phyloP scores from a whole-genome alignment of 2,329 filamentous ascomycete species.

The Corynespora cassiicola region DNA sequence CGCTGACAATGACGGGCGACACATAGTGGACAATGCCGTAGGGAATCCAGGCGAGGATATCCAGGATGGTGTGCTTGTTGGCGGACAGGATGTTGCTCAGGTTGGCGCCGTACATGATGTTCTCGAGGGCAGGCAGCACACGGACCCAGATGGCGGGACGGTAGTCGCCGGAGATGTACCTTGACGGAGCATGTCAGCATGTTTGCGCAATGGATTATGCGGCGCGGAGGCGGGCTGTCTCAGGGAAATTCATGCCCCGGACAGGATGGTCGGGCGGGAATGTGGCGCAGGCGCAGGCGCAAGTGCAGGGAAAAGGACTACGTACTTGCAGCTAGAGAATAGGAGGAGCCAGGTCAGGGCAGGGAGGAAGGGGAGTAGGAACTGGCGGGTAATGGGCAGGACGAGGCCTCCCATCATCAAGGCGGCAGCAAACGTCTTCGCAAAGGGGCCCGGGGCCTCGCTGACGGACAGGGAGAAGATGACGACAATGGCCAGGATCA shows the following conservation, averaged over 20 bases:
- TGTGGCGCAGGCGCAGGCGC: slow-evolving; percentile 7
- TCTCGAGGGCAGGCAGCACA: slow-evolving; percentile 91
- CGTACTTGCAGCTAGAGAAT: slow-evolving; percentile 93
- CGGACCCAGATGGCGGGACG: slow-evolving; percentile 95
- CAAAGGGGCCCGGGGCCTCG: slow-evolving; percentile 75
- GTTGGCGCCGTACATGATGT: slow-evolving; percentile 95
- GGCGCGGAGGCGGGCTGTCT: slow-evolving; percentile 10
- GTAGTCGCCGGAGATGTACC: slow-evolving; percentile 88
- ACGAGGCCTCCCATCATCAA: slow-evolving; percentile 73
- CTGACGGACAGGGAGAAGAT: slow-evolving; percentile 87
- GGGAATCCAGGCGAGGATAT: slow-evolving; percentile 90
- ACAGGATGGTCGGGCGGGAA: slow-evolving; percentile 5
- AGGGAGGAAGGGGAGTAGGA: slow-evolving; percentile 85
- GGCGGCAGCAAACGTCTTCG: slow-evolving; percentile 76
- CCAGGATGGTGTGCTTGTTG: slow-evolving; percentile 82
- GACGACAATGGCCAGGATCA: slow-evolving; percentile 73
- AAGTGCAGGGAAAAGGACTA: slow-evolving; percentile 29
- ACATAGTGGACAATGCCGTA: slow-evolving; percentile 93
- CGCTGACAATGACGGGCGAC: slow-evolving; percentile 79
- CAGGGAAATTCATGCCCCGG: slow-evolving; percentile 11
- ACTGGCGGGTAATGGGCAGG: slow-evolving; percentile 86
- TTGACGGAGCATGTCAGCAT: slow-evolving; percentile 47
- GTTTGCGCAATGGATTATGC: slow-evolving; percentile 17
- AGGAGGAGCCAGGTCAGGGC: slow-evolving; percentile 88
- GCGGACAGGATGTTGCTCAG: slow-evolving; percentile 94